phyloP scores from a whole-genome alignment of 768 basidiomycete species.

The Rhodosporidiobolus sp. region DNA sequence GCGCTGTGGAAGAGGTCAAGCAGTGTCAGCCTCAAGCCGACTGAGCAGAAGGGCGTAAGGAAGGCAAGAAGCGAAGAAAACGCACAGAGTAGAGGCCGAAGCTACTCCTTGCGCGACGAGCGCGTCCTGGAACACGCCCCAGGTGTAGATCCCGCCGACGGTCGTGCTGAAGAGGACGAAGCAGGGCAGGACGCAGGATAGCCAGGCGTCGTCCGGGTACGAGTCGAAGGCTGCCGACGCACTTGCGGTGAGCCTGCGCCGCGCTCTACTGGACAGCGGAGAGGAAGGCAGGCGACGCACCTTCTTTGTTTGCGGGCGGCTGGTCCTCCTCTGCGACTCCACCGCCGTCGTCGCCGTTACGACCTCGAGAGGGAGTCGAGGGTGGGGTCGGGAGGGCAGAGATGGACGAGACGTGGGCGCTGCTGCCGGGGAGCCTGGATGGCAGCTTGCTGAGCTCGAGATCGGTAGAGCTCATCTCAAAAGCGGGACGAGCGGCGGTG shows the following conservation, averaged over 20 bases:
- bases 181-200: slow-evolving; percentile 1
- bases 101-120: slow-evolving; percentile 35
- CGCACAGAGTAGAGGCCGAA: slow-evolving; percentile 31
- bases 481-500: too few species aligned
- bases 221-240: slow-evolving; percentile 19
- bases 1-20: neutral
- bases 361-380: too few species aligned
- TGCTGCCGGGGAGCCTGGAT: too few species aligned
- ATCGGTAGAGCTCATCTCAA: too few species aligned
- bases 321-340: neutral
- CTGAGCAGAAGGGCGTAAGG: too few species aligned
- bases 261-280: neutral
- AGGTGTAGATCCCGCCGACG: slow-evolving; percentile 14
- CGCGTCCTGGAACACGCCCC: slow-evolving; percentile 40
- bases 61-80: too few species aligned
- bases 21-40: too few species aligned
- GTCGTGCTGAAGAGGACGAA: slow-evolving; percentile 22
- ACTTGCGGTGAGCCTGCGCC: neutral
- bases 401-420: too few species aligned
- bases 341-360: too few species aligned
- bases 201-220: slow-evolving; percentile 23
- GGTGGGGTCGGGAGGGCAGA: too few species aligned
- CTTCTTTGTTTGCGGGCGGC: slow-evolving; percentile 1
- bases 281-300: neutral
- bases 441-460: too few species aligned